Evolutionary conservation across 345 rosid species (phyloP).

Genomic region (Draba incana): DNA sequence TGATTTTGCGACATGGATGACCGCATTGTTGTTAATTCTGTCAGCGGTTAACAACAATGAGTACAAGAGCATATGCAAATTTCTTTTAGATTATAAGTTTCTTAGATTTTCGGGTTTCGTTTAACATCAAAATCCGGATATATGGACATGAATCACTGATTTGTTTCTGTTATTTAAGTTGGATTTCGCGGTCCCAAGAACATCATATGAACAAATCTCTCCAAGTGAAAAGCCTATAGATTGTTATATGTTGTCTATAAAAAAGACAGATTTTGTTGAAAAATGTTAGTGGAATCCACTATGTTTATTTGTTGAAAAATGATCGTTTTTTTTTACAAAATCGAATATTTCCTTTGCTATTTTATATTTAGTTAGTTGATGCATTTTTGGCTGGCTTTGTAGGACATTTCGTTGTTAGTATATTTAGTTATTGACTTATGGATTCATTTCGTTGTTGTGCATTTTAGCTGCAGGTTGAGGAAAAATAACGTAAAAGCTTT

Average conservation of each 20-base stretch:
- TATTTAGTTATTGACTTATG: not conserved
- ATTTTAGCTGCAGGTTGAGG: not conserved
- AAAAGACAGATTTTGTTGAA: not conserved
- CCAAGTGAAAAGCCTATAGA: not conserved
- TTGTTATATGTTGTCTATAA: not conserved
- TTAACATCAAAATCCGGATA: not conserved
- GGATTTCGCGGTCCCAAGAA: not conserved
- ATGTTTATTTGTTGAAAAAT: conserved; percentile 1
- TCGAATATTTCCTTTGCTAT: not conserved
- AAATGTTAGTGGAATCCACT: conserved; percentile 19
- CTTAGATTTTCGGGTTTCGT: not conserved
- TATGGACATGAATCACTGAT: not conserved
- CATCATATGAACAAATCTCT: conserved; percentile 6
- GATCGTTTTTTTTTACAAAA: conserved; percentile 1
- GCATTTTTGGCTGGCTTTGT: conserved; percentile 18
- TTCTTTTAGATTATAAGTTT: conserved; percentile 53
- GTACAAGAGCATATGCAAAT: conserved; percentile 43
- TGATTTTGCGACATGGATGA: conserved; percentile 83
- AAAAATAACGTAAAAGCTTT: not conserved
- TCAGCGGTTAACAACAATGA: not conserved
- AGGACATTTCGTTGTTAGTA: not conserved
- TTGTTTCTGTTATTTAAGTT: not conserved
- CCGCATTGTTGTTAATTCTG: conserved; percentile 43
- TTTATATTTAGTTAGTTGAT: conserved; percentile 1
- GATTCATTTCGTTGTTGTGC: not conserved